A percentile compares a stretch with the other conserved stretches of the same genome.
phyloP scores from a whole-genome alignment of 2,329 filamentous ascomycete genomes.

The Diaporthe helianthi region DNA sequence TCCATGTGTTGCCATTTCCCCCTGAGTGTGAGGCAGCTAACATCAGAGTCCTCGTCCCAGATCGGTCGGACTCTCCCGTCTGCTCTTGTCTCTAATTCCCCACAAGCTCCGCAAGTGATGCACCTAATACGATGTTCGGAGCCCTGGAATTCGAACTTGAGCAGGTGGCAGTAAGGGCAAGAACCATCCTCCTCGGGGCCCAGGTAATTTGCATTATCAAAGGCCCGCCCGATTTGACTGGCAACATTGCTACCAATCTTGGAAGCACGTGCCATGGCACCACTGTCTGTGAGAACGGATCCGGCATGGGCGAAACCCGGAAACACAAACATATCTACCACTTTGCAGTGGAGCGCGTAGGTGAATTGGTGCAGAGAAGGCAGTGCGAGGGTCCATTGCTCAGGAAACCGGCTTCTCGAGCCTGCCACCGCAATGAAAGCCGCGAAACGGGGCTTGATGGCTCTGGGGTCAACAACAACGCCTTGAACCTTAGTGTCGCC shows the following conservation, averaged over 20 bases:
- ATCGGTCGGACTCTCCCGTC: not conserved
- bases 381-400: conserved; percentile 24
- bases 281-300: not conserved
- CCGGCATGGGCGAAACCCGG: conserved; percentile 5
- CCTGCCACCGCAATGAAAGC: conserved; percentile 14
- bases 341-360: conserved; percentile 12
- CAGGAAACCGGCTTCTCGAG: conserved; percentile 9
- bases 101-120: not conserved
- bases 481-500: not conserved
- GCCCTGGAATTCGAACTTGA: not conserved
- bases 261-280: not conserved
- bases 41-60: not conserved
- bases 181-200: conserved; percentile 2
- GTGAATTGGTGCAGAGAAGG: conserved; percentile 16
- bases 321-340: conserved; percentile 6
- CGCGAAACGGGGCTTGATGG: conserved; percentile 12
- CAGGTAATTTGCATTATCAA: not conserved
- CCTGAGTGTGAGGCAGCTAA: not conserved
- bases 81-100: not conserved
- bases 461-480: not conserved
- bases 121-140: not conserved
- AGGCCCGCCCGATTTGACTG: not conserved
- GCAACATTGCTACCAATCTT: not conserved
- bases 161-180: not conserved
- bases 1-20: conserved; percentile 12